Percentiles rank a stretch among this genome's conserved stretches.
Evolutionary conservation across 805 yeast genomes (phyloP).

Genomic region (Starmera quercuum): DNA sequence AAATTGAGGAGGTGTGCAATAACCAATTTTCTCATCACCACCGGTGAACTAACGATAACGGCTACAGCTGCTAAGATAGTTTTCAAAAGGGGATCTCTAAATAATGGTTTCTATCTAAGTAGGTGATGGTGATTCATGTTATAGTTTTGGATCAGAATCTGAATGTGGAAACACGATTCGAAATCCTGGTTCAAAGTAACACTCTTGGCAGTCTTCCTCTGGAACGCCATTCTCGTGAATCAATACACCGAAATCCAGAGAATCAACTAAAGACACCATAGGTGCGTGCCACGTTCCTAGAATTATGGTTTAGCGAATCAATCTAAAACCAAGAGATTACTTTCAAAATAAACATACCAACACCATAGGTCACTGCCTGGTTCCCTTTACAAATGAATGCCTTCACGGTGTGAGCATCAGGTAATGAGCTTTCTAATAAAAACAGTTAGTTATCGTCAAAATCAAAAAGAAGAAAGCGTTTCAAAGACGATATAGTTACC

Average conservation of each 20-base stretch:
- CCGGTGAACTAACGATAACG: no score
- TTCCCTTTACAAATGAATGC: slow-evolving; percentile 77
- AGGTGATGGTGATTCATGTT: no score
- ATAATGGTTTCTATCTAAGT: no score
- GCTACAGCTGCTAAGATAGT: no score
- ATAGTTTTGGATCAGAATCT: no score
- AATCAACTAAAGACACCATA: slow-evolving; percentile 73
- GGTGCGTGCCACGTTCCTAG: slow-evolving; percentile 91
- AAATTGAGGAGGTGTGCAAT: no score
- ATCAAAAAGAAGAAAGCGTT: not conserved
- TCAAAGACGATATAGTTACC: slow-evolving; percentile 36
- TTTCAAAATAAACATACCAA: slow-evolving; percentile 23
- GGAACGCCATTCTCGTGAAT: slow-evolving; percentile 78
- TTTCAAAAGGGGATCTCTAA: no score
- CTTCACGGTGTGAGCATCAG: slow-evolving; percentile 49
- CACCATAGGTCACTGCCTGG: slow-evolving; percentile 85
- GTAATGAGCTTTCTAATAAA: slow-evolving; percentile 32
- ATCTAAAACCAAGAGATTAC: not conserved
- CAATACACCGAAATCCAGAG: slow-evolving; percentile 79
- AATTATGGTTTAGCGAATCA: not conserved
- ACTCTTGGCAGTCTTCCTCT: slow-evolving; percentile 78
- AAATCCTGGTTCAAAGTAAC: slow-evolving; percentile 57
- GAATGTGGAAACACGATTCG: no score
- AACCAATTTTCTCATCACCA: no score
- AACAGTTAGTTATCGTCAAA: slow-evolving; percentile 22